Percentiles rank a stretch among this genome's conserved stretches.
Conservation (phyloP, 805 yeast genomes). For the Isabelozyma heimii region DNA sequence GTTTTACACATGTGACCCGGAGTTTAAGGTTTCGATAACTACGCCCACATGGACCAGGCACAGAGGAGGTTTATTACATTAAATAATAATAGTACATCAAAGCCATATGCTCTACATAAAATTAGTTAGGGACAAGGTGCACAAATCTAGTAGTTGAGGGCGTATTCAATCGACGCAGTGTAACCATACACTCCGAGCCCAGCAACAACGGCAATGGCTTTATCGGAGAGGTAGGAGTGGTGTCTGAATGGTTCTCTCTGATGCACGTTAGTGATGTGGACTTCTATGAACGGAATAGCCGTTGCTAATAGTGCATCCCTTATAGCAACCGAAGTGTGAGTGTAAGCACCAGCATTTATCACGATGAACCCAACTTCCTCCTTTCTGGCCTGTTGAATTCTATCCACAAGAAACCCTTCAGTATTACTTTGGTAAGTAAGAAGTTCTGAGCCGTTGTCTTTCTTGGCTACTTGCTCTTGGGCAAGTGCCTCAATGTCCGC, state of each 20-base stretch:
- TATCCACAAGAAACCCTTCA: slow-evolving; percentile 46
- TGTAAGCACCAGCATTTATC: slow-evolving; percentile 53
- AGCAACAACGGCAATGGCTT: slow-evolving; percentile 44
- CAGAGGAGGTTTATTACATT: not conserved
- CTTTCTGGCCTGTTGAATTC: slow-evolving; percentile 45
- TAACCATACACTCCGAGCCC: slow-evolving; percentile 44
- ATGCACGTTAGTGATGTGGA: slow-evolving; percentile 51
- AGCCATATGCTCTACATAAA: too few species aligned
- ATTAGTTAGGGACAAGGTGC: not conserved
- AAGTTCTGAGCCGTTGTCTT: slow-evolving; percentile 29
- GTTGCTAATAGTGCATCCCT: slow-evolving; percentile 50
- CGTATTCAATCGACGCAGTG: slow-evolving; percentile 39
- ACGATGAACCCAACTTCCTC: slow-evolving; percentile 45
- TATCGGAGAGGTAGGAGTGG: slow-evolving; percentile 46
- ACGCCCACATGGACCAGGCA: not conserved
- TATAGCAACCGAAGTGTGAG: slow-evolving; percentile 50
- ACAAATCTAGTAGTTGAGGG: slow-evolving; percentile 28
- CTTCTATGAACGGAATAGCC: slow-evolving; percentile 48
- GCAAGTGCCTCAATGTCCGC: slow-evolving; percentile 43
- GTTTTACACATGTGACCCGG: not conserved
- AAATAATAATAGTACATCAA: too few species aligned
- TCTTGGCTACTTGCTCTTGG: slow-evolving; percentile 24
- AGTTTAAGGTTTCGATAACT: not conserved
- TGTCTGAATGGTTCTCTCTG: slow-evolving; percentile 52
- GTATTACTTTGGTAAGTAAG: slow-evolving; percentile 41